These are phyloP conservation scores for Stephanodiscus minutulus DNA, from an alignment of 108 stramenopile genomes.

Conservation along the genomic window DNA sequence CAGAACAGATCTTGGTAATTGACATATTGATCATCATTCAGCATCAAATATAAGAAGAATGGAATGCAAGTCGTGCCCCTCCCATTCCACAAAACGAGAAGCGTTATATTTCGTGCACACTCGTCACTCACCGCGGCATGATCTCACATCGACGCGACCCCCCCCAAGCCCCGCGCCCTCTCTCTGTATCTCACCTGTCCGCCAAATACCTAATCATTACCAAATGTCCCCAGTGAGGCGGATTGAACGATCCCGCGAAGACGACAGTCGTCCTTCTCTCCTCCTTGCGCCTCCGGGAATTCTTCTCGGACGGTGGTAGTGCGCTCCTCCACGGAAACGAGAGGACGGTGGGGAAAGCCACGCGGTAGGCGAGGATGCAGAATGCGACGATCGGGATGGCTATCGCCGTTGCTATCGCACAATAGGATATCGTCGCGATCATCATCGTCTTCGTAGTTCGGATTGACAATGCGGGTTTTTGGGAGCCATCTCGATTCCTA, in stretches of 20 bases:
- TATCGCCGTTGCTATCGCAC: not conserved
- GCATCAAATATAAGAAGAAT: conserved; percentile 8
- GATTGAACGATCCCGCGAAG: conserved; percentile 86
- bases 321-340: conserved; percentile 47
- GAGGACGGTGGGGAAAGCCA: conserved; percentile 42
- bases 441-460: no score
- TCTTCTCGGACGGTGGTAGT: conserved; percentile 24
- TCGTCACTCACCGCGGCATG: conserved; percentile 4
- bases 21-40: conserved; percentile 17
- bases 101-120: not conserved
- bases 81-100: conserved; percentile 7
- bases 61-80: not conserved
- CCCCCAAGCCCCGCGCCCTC: not conserved
- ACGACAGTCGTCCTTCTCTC: conserved; percentile 56
- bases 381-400: not conserved
- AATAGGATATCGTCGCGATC: not conserved
- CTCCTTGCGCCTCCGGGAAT: conserved; percentile 24
- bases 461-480: no score
- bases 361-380: conserved; percentile 26
- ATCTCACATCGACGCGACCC: not conserved
- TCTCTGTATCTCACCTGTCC: conserved; percentile 33
- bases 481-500: no score
- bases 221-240: conserved; percentile 84
- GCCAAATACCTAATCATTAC: conserved; percentile 79
- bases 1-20: conserved; percentile 26